phyloP scores from a whole-genome alignment of 331 rosid species.

The Acacia pycnantha region DNA sequence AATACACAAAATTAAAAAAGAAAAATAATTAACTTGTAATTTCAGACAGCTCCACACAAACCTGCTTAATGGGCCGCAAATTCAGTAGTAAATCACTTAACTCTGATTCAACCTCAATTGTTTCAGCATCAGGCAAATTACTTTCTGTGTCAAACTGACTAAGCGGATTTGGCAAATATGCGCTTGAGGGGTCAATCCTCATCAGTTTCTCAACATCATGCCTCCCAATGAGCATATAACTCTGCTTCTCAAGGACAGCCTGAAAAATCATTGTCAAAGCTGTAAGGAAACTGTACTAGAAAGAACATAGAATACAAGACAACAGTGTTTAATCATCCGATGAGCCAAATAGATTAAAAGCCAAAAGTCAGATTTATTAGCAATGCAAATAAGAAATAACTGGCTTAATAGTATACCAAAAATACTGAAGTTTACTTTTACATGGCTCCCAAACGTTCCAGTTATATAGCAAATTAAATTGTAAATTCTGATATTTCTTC shows the following conservation, averaged over 20 bases:
- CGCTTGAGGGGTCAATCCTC: slow-evolving; percentile 83
- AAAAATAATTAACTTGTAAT: slow-evolving; percentile 6
- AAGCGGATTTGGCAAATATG: slow-evolving; percentile 61
- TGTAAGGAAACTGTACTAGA: slow-evolving; percentile 6
- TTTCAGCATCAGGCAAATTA: slow-evolving; percentile 72
- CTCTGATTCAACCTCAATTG: slow-evolving; percentile 74
- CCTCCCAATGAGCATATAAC: slow-evolving; percentile 99
- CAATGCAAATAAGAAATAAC: background rate
- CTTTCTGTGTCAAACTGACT: slow-evolving; percentile 50
- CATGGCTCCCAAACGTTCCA: background rate
- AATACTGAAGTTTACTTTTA: background rate
- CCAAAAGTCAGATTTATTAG: background rate
- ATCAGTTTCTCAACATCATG: slow-evolving; percentile 91
- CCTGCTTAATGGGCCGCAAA: slow-evolving; percentile 96
- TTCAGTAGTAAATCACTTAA: slow-evolving; percentile 66
- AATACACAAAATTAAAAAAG: background rate
- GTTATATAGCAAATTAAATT: background rate
- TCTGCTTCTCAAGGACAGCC: slow-evolving; percentile 99
- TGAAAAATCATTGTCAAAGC: slow-evolving; percentile 40
- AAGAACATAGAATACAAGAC: slow-evolving; percentile 4
- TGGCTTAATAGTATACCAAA: background rate
- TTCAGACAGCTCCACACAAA: slow-evolving; percentile 28
- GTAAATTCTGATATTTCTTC: background rate
- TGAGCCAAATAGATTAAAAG: background rate
- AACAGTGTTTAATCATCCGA: background rate